phyloP scores from a whole-genome alignment of 768 basidiomycete species.

The Auricularia cornea region DNA sequence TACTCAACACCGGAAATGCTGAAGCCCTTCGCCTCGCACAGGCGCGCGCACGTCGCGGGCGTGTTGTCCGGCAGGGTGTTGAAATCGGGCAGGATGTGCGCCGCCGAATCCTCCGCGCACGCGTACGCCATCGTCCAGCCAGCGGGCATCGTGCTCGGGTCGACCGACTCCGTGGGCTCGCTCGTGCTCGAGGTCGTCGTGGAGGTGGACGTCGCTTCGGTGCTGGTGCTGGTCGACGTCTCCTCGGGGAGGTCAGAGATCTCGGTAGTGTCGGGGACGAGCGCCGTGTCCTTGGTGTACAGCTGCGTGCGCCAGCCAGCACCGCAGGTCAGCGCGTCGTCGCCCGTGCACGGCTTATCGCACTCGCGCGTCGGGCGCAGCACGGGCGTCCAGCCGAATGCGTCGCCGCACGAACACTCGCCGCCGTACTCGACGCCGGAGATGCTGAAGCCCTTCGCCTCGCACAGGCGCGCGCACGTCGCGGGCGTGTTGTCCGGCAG shows the following conservation, averaged over 20 bases:
- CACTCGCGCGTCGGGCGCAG: not conserved
- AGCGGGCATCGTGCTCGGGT: not conserved
- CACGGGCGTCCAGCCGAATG: not conserved
- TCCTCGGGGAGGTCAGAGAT: too few relatives aligned
- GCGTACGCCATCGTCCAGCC: not conserved
- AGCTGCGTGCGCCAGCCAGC: too few relatives aligned
- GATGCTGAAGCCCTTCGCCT: not conserved
- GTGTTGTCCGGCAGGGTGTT: not conserved
- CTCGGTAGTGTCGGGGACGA: too few relatives aligned
- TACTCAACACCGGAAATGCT: not conserved
- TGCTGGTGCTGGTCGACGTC: too few relatives aligned
- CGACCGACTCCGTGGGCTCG: not conserved
- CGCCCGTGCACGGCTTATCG: not conserved
- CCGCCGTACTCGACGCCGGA: not conserved
- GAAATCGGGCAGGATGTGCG: not conserved
- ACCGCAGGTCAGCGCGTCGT: too few relatives aligned
- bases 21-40: not conserved
- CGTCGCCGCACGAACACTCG: not conserved
- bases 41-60: not conserved
- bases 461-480: not conserved
- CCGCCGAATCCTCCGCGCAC: not conserved
- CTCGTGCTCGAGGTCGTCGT: not conserved
- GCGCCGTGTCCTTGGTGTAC: too few relatives aligned
- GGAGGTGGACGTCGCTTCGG: too few relatives aligned
- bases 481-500: not conserved